These are phyloP conservation scores for Stephania japonica DNA, from an alignment of 164 flowering plant species.

Conservation along the genomic window DNA sequence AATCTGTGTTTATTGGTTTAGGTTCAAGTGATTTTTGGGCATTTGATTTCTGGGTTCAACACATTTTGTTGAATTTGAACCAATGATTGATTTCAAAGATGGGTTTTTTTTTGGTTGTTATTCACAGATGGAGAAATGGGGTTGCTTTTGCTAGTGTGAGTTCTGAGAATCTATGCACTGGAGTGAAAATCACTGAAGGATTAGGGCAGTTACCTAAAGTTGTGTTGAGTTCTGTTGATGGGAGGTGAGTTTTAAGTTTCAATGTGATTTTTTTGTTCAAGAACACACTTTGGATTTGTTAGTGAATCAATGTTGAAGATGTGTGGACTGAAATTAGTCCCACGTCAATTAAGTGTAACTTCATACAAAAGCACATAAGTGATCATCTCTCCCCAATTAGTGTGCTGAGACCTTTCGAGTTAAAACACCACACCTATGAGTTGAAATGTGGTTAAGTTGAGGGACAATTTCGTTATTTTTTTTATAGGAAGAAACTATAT, in stretches of 20 bases:
- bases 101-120: background rate
- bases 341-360: too few species aligned
- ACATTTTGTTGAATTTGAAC: background rate
- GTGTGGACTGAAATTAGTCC: too few species aligned
- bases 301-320: too few species aligned
- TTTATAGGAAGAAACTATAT: too few species aligned
- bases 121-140: constrained; percentile 30
- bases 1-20: background rate
- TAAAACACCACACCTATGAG: too few species aligned
- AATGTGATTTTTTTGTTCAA: too few species aligned
- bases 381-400: too few species aligned
- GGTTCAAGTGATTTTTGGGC: background rate
- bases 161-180: constrained; percentile 24
- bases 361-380: too few species aligned
- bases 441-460: too few species aligned
- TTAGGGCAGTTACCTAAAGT: constrained; percentile 70
- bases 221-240: constrained; percentile 48
- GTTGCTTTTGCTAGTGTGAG: constrained; percentile 49
- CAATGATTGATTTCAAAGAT: background rate
- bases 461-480: too few species aligned
- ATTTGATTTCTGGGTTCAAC: background rate
- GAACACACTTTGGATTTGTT: too few species aligned
- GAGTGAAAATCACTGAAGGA: constrained; percentile 59
- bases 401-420: too few species aligned
- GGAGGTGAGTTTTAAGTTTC: constrained; percentile 32